These are phyloP conservation scores for Rugonectria rugulosa DNA, from an alignment of 2,329 filamentous ascomycete genomes.

Conservation along the genomic window DNA sequence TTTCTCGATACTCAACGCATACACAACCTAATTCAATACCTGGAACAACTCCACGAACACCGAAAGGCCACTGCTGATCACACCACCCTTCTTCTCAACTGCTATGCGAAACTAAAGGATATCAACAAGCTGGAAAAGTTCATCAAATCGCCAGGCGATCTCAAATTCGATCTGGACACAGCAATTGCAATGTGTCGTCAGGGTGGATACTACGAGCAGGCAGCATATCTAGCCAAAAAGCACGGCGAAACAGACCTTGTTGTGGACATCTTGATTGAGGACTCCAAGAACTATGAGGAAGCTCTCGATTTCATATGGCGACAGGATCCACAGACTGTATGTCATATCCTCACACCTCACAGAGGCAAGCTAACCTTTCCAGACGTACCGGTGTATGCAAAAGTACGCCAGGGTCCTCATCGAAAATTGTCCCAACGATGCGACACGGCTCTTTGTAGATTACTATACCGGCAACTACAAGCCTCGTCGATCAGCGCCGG, in stretches of 20 bases:
- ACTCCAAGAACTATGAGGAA: constrained; percentile 88
- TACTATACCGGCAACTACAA: constrained; percentile 91
- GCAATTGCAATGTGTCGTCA: constrained; percentile 98
- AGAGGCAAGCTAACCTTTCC: constrained; percentile 40
- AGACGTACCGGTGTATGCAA: constrained; percentile 90
- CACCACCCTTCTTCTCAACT: constrained; percentile 92
- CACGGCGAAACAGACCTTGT: constrained; percentile 94
- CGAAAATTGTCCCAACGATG: constrained; percentile 82
- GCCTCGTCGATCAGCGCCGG: constrained; percentile 68
- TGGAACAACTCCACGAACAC: constrained; percentile 95
- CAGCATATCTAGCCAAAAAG: constrained; percentile 92
- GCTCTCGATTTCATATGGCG: constrained; percentile 92
- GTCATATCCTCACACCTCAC: constrained; percentile 40
- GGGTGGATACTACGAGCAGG: constrained; percentile 96
- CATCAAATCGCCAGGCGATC: constrained; percentile 91
- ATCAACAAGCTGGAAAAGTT: constrained; percentile 96
- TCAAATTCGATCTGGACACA: constrained; percentile 96
- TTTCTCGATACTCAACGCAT: constrained; percentile 97
- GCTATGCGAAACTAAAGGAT: constrained; percentile 97
- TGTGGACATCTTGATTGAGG: constrained; percentile 94
- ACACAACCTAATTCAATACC: constrained; percentile 95
- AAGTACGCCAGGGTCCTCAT: constrained; percentile 93
- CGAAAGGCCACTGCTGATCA: constrained; percentile 94
- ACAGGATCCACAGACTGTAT: constrained; percentile 77
- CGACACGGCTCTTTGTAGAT: constrained; percentile 88